Percentiles rank a stretch among this genome's conserved stretches.
These are phyloP conservation scores for Nitzschia sp. DNA, from an alignment of 108 stramenopile species.

Conservation along the genomic window DNA sequence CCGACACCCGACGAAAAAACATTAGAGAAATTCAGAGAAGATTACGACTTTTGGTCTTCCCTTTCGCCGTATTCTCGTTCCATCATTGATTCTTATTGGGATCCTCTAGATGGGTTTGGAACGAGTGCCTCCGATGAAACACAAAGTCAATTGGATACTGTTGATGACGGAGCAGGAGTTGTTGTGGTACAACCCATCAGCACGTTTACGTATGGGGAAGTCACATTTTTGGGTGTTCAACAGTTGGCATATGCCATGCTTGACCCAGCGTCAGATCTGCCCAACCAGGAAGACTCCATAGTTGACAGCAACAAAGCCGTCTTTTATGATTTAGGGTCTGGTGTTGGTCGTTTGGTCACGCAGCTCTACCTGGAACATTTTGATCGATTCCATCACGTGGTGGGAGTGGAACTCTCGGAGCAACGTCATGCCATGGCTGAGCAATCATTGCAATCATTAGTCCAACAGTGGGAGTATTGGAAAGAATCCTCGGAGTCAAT, in stretches of 20 bases:
- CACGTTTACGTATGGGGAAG: constrained; percentile 70
- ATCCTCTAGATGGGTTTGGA: no score
- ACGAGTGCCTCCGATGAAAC: no score
- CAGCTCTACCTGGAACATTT: constrained; percentile 55
- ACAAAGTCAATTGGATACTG: background rate
- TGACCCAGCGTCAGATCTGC: constrained; percentile 5
- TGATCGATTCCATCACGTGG: constrained; percentile 2
- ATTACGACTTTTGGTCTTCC: no score
- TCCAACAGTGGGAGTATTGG: background rate
- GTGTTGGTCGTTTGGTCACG: constrained; percentile 56
- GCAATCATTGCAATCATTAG: background rate
- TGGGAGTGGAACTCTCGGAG: constrained; percentile 26
- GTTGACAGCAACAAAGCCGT: no score
- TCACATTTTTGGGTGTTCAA: constrained; percentile 59
- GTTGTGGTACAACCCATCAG: no score
- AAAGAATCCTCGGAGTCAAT: background rate
- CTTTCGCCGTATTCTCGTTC: no score
- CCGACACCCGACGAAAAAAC: no score
- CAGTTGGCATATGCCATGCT: constrained; percentile 68
- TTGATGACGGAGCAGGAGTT: constrained; percentile 1
- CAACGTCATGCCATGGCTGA: constrained; percentile 21
- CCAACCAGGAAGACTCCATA: no score
- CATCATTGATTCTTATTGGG: no score
- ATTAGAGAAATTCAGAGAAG: no score
- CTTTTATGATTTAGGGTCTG: constrained; percentile 71